A percentile compares a stretch with the other conserved stretches of the same genome.
Conservation (phyloP, 305 asterid species). For the Fraxinus velutina region DNA sequence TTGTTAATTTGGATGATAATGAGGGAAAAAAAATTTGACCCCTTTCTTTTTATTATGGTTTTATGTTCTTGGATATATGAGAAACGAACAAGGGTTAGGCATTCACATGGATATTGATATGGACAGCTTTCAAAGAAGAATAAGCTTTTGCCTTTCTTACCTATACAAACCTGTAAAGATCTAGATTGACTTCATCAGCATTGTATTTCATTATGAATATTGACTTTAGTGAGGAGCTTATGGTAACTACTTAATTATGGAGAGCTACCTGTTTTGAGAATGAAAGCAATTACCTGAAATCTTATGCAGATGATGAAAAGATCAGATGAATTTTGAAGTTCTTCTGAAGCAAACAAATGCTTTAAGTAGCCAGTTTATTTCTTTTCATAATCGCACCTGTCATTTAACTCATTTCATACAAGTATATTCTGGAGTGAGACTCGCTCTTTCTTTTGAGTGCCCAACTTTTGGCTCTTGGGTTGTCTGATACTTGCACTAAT, state of each 20-base stretch:
- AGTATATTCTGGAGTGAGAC: background rate
- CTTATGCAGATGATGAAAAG: background rate
- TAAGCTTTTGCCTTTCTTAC: background rate
- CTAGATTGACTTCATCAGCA: background rate
- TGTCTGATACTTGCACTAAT: background rate
- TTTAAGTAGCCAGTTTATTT: background rate
- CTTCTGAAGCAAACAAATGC: background rate
- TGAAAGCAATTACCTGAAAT: background rate
- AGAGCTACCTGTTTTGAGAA: background rate
- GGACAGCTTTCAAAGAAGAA: background rate
- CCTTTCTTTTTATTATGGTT: background rate
- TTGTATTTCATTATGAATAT: background rate
- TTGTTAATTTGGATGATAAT: background rate
- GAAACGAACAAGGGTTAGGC: background rate
- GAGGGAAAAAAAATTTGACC: background rate
- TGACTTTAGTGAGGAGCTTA: background rate
- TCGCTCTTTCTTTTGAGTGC: background rate
- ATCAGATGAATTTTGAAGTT: background rate
- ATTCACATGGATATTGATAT: background rate
- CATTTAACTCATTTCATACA: background rate
- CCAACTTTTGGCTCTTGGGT: background rate
- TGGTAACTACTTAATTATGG: background rate
- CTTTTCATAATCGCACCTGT: background rate
- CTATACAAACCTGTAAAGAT: background rate
- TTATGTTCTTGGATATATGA: background rate